Evolutionary conservation across 768 basidiomycete species (phyloP).

Genomic region (Tricholoma bakamatsutake): DNA sequence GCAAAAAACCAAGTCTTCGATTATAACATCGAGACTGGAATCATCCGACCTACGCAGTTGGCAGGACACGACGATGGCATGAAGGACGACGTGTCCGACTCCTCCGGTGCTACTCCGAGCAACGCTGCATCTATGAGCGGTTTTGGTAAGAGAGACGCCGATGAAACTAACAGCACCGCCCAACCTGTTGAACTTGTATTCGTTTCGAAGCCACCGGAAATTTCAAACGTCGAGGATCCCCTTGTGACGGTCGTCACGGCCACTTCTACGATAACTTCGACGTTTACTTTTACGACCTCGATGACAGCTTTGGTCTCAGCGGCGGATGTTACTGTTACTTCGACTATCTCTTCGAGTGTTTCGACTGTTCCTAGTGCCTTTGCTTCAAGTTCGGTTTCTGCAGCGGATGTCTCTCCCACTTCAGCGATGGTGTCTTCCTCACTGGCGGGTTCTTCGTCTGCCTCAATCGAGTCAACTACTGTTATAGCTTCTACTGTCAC

Average conservation of each 20-base stretch:
- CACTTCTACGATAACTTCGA: conserved; percentile 20
- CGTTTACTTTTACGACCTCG: conserved; percentile 20
- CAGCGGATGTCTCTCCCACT: conserved; percentile 3
- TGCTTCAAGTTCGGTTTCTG: background rate
- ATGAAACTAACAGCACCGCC: conserved; percentile 10
- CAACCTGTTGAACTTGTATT: conserved; percentile 53
- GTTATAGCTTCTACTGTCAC: conserved; percentile 10
- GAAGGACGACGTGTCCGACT: background rate
- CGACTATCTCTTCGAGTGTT: background rate
- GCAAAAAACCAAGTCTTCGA: conserved; percentile 55
- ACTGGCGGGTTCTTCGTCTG: background rate
- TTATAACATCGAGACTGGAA: conserved; percentile 42
- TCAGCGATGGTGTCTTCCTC: background rate
- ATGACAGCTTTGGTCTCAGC: conserved; percentile 14
- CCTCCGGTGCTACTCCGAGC: background rate
- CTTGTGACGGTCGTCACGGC: conserved; percentile 13
- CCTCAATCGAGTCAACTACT: conserved; percentile 1
- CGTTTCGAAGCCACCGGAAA: conserved; percentile 31
- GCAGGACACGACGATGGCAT: conserved; percentile 21
- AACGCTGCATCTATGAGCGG: conserved; percentile 7
- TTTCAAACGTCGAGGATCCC: conserved; percentile 15
- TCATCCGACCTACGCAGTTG: conserved; percentile 50
- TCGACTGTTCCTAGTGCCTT: background rate
- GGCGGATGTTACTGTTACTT: conserved; percentile 6
- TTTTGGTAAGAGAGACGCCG: conserved; percentile 17